Conservation (phyloP, 208 protist genomes). For the Strigomonas galati region DNA sequence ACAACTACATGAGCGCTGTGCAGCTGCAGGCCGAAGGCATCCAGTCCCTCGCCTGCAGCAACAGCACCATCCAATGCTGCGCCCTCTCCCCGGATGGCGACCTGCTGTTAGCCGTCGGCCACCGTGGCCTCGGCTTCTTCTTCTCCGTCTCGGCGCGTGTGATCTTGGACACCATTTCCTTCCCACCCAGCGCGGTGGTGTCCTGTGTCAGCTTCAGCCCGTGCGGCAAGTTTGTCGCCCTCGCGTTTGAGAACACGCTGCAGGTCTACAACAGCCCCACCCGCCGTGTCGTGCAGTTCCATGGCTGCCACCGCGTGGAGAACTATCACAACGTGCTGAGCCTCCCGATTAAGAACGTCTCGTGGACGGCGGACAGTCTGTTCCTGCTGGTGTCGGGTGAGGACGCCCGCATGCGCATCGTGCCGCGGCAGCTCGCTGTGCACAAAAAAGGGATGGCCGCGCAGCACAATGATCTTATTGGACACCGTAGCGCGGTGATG, state of each 20-base stretch:
- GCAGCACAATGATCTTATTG: conserved; percentile 79
- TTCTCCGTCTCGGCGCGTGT: conserved; percentile 81
- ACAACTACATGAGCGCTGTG: conserved; percentile 83
- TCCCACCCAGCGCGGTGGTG: conserved; percentile 73
- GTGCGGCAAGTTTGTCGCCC: conserved; percentile 82
- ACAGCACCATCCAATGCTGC: conserved; percentile 89
- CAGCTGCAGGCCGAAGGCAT: conserved; percentile 78
- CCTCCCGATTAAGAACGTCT: conserved; percentile 71
- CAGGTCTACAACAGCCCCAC: conserved; percentile 85
- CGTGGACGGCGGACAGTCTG: conserved; percentile 82
- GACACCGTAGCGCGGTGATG: conserved; percentile 82
- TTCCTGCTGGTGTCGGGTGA: conserved; percentile 83
- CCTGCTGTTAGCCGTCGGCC: conserved; percentile 70
- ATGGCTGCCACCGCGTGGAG: conserved; percentile 85
- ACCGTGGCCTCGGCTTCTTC: conserved; percentile 85
- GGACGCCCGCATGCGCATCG: conserved; percentile 88
- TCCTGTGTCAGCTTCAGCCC: conserved; percentile 79
- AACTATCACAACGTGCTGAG: conserved; percentile 80
- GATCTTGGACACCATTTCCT: conserved; percentile 86
- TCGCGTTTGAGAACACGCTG: conserved; percentile 83
- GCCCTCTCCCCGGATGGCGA: conserved; percentile 84
- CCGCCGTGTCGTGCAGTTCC: conserved; percentile 80
- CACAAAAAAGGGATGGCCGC: conserved; percentile 75
- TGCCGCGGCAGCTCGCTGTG: conserved; percentile 66
- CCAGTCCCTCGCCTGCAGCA: conserved; percentile 74